A percentile compares a stretch with the other conserved stretches of the same genome.
These are phyloP conservation scores for Trichoderma simmonsii DNA, from an alignment of 2,329 filamentous ascomycete species.

Conservation along the genomic window DNA sequence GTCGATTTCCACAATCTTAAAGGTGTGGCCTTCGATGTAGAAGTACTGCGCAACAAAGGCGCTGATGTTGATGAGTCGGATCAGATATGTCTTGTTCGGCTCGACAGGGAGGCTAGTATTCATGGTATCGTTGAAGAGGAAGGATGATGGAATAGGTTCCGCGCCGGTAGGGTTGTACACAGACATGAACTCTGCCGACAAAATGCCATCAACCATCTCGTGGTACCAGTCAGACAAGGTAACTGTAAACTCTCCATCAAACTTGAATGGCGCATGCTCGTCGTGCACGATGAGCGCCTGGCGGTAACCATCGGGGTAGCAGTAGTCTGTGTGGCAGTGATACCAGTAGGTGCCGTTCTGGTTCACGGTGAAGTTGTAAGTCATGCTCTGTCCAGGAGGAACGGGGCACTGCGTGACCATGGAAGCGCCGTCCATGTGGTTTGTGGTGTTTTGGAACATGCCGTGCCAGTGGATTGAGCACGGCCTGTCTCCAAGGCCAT, in stretches of 20 bases:
- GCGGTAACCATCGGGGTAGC: slow-evolving; percentile 30
- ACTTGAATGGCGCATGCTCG: slow-evolving; percentile 46
- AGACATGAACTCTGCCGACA: slow-evolving; percentile 31
- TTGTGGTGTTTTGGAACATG: slow-evolving; percentile 56
- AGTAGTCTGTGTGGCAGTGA: slow-evolving; percentile 46
- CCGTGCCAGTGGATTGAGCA: slow-evolving; percentile 61
- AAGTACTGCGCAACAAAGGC: slow-evolving; percentile 50
- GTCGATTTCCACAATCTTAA: slow-evolving; percentile 43
- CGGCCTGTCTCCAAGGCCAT: slow-evolving; percentile 45
- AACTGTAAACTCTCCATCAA: slow-evolving; percentile 54
- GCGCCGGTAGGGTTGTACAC: slow-evolving; percentile 45
- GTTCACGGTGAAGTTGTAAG: slow-evolving; percentile 55
- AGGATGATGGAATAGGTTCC: slow-evolving; percentile 53
- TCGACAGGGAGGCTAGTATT: slow-evolving; percentile 31
- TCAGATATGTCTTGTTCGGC: slow-evolving; percentile 50
- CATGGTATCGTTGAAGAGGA: slow-evolving; percentile 51
- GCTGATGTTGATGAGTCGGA: slow-evolving; percentile 52
- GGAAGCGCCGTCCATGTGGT: slow-evolving; percentile 57
- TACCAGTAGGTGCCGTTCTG: slow-evolving; percentile 63
- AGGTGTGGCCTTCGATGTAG: slow-evolving; percentile 42
- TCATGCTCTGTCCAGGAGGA: slow-evolving; percentile 49
- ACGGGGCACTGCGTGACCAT: slow-evolving; percentile 58
- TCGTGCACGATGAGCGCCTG: slow-evolving; percentile 56
- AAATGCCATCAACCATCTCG: slow-evolving; percentile 41
- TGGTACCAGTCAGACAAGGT: slow-evolving; percentile 62